Conservation (phyloP, 1,284 basidiomycete species). For the Trichosporon ovoides region DNA sequence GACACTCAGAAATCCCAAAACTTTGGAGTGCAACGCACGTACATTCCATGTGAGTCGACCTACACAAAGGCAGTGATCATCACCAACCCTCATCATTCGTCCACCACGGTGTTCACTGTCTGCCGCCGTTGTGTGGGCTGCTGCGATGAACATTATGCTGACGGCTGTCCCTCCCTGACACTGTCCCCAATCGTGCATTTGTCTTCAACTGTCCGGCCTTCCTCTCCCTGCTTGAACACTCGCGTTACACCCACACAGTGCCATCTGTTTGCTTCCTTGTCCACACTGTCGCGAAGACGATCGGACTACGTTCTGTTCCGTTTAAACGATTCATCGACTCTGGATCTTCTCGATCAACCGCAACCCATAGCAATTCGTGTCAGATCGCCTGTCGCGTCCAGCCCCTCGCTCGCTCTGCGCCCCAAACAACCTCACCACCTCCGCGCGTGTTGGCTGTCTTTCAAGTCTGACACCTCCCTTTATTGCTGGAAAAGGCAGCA, state of each 20-base stretch:
- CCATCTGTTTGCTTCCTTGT: neutral
- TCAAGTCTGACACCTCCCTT: neutral
- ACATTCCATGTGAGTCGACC: neutral
- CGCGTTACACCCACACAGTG: neutral
- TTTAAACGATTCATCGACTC: slow-evolving; percentile 1
- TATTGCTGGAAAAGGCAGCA: slow-evolving; percentile 2
- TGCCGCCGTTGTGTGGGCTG: neutral
- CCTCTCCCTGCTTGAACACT: neutral
- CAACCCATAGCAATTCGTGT: slow-evolving; percentile 1
- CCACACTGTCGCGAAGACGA: neutral
- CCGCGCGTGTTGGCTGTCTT: neutral
- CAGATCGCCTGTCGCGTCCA: neutral
- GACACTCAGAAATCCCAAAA: neutral
- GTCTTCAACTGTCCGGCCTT: neutral
- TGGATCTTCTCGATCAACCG: neutral
- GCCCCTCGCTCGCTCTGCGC: neutral
- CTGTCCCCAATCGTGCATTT: neutral
- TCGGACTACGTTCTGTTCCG: slow-evolving; percentile 1
- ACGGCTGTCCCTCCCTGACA: neutral
- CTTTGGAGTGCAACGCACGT: neutral
- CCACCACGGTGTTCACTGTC: neutral
- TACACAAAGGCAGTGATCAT: neutral
- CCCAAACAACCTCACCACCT: neutral
- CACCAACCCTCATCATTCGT: neutral
- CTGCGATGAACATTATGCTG: neutral